Percentiles rank a stretch among this genome's conserved stretches.
Conservation (phyloP, 257 asterid species). For the Mentha longifolia region DNA sequence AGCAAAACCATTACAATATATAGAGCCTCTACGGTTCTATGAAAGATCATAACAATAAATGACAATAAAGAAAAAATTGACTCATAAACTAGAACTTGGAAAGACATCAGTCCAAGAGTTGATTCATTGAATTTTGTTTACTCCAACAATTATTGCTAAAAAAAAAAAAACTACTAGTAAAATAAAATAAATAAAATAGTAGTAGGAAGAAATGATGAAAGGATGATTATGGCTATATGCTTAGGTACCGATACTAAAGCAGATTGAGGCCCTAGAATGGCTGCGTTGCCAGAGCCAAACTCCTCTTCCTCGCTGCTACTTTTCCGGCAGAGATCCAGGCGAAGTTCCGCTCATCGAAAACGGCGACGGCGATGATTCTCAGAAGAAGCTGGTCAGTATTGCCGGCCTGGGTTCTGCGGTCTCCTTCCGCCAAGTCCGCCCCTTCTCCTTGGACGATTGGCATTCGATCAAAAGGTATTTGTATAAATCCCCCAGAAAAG, state of each 20-base stretch:
- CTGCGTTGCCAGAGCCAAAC: constrained; percentile 66
- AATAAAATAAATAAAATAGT: too few species aligned
- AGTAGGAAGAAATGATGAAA: not conserved
- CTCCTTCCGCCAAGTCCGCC: constrained; percentile 69
- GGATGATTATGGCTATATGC: constrained; percentile 18
- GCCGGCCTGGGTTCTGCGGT: constrained; percentile 81
- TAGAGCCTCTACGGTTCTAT: too few species aligned
- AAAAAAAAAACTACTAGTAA: too few species aligned
- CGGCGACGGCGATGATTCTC: constrained; percentile 33
- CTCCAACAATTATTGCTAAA: too few species aligned
- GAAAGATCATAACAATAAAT: too few species aligned
- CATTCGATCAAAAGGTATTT: constrained; percentile 74
- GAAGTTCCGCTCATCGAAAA: constrained; percentile 37
- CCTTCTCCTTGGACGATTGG: constrained; percentile 85
- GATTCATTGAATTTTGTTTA: too few species aligned
- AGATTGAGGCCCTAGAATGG: constrained; percentile 81
- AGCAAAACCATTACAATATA: too few species aligned
- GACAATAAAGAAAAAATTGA: too few species aligned
- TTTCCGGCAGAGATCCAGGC: constrained; percentile 75
- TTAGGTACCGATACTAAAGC: constrained; percentile 84
- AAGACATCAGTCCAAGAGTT: too few species aligned
- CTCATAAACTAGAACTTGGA: too few species aligned
- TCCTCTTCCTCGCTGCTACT: constrained; percentile 80
- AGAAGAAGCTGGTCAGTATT: constrained; percentile 48
- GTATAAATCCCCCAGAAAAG: not conserved